A percentile compares a stretch with the other conserved stretches of the same genome.
Evolutionary conservation across 1,284 basidiomycete species (phyloP).

Genomic region (Cutaneotrichosporon daszewskae): DNA sequence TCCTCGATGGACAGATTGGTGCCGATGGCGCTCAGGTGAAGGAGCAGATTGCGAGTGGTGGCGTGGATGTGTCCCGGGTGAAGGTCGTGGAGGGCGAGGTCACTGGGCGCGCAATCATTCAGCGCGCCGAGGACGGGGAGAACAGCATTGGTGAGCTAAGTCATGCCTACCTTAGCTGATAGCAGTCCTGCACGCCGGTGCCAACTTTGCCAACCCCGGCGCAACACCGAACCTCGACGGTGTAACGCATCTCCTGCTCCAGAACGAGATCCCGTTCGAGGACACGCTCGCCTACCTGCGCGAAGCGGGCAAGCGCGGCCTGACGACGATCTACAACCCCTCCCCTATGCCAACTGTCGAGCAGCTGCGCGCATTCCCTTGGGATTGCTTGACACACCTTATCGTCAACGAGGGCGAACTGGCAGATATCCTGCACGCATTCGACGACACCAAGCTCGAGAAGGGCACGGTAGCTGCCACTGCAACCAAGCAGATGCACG

Average conservation of each 20-base stretch:
- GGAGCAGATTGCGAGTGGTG: constrained; percentile 24
- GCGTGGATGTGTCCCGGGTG: constrained; percentile 38
- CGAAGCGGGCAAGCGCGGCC: constrained; percentile 23
- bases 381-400: constrained; percentile 51
- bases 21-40: constrained; percentile 45
- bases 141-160: constrained; percentile 48
- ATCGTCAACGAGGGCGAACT: constrained; percentile 55
- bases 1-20: constrained; percentile 45
- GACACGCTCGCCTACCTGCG: constrained; percentile 49
- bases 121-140: constrained; percentile 47
- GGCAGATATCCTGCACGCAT: constrained; percentile 25
- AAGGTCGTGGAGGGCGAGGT: constrained; percentile 31
- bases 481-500: constrained; percentile 6
- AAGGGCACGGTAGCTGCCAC: constrained; percentile 3
- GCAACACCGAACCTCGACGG: constrained; percentile 12
- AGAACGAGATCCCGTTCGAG: constrained; percentile 55
- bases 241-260: constrained; percentile 52
- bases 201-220: constrained; percentile 34
- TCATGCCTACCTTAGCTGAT: not conserved
- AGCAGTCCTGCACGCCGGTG: constrained; percentile 46
- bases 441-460: constrained; percentile 4
- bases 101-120: constrained; percentile 51
- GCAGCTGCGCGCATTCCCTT: constrained; percentile 49
- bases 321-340: constrained; percentile 54
- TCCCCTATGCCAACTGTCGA: constrained; percentile 51